Evolutionary conservation across 495 filamentous ascomycete species (phyloP).

Genomic region (Talaromyces trachyspermus): DNA sequence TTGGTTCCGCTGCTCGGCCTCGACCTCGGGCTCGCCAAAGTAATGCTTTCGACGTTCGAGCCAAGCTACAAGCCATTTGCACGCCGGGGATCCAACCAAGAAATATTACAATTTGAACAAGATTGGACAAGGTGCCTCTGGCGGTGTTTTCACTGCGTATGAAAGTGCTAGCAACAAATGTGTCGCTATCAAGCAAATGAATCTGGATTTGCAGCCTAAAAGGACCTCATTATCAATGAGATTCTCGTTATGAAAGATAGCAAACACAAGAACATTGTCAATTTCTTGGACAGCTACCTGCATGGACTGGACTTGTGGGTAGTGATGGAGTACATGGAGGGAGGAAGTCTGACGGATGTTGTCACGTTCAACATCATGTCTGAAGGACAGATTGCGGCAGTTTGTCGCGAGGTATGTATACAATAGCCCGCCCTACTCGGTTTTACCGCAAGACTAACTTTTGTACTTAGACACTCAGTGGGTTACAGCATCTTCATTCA

Average conservation of each 20-base stretch:
- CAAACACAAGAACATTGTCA: slow-evolving; percentile 97
- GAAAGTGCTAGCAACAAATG: slow-evolving; percentile 74
- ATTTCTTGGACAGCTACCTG: slow-evolving; percentile 95
- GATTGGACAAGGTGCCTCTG: slow-evolving; percentile 95
- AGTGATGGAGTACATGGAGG: slow-evolving; percentile 99
- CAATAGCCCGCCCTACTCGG: too few relatives aligned
- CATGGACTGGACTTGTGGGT: slow-evolving; percentile 90
- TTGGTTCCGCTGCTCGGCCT: slow-evolving; percentile 56
- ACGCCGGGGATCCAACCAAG: slow-evolving; percentile 79
- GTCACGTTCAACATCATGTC: slow-evolving; percentile 99
- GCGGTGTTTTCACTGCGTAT: slow-evolving; percentile 90
- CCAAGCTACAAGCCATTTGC: slow-evolving; percentile 78
- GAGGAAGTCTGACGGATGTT: slow-evolving; percentile 93
- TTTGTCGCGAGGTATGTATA: slow-evolving; percentile 72
- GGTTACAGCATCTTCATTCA: slow-evolving; percentile 90
- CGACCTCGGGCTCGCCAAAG: slow-evolving; percentile 71
- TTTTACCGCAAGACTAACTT: slow-evolving; percentile 1
- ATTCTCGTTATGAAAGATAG: slow-evolving; percentile 99
- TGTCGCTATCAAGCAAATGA: slow-evolving; percentile 99
- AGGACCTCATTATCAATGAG: slow-evolving; percentile 97
- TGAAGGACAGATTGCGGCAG: slow-evolving; percentile 91
- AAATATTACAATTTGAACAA: slow-evolving; percentile 85
- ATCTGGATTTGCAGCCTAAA: slow-evolving; percentile 97
- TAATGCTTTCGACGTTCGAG: slow-evolving; percentile 71
- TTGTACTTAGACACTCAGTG: slow-evolving; percentile 67